A percentile compares a stretch with the other conserved stretches of the same genome.
phyloP scores from a whole-genome alignment of 1,139 yeast genomes.

The Arxiozyma telluris region DNA sequence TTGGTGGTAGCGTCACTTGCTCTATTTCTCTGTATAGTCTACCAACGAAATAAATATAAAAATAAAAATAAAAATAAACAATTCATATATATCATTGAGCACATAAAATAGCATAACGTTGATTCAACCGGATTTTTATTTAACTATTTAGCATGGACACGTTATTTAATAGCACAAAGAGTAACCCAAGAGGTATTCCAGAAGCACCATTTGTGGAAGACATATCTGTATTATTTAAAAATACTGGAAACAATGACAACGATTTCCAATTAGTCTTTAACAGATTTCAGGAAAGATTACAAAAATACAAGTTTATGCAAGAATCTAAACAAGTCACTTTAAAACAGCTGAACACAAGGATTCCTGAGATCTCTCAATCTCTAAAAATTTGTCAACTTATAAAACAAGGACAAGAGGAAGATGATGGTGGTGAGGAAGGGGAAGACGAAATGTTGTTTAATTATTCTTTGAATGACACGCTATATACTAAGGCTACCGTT shows the following conservation, averaged over 20 bases:
- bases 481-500: conserved; percentile 65
- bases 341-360: conserved; percentile 58
- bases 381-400: conserved; percentile 48
- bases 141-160: conserved; percentile 20
- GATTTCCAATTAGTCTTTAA: conserved; percentile 64
- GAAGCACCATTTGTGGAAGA: conserved; percentile 89
- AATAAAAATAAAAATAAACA: too few species aligned
- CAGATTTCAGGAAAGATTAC: conserved; percentile 70
- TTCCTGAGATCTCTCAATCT: conserved; percentile 86
- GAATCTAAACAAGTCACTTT: conserved; percentile 66
- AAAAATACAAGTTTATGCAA: conserved; percentile 79
- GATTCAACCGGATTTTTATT: too few species aligned
- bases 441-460: conserved; percentile 51
- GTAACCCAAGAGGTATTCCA: conserved; percentile 91
- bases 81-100: too few species aligned
- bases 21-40: too few species aligned
- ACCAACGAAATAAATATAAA: too few species aligned
- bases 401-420: conserved; percentile 33
- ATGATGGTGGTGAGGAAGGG: conserved; percentile 19
- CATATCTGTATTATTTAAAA: conserved; percentile 64
- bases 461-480: conserved; percentile 87
- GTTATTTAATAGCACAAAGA: conserved; percentile 28
- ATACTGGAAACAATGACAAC: conserved; percentile 49
- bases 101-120: too few species aligned
- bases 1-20: too few species aligned